These are phyloP conservation scores for Iris macrosiphon DNA, from an alignment of 106 monocot genomes.

Conservation along the genomic window DNA sequence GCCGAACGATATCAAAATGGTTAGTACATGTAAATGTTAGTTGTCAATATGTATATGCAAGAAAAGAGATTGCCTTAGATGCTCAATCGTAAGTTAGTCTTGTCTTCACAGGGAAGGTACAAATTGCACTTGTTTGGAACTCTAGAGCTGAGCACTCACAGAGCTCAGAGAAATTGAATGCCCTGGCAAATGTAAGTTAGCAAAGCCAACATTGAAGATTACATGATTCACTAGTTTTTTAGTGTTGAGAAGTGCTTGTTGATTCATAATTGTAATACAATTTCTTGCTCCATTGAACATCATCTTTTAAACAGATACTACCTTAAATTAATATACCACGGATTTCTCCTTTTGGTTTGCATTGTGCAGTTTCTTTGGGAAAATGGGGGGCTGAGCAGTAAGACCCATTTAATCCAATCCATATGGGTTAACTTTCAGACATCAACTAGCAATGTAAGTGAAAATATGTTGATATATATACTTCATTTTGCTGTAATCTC, in stretches of 20 bases:
- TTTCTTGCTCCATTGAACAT: not conserved
- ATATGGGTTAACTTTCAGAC: slow-evolving; percentile 99
- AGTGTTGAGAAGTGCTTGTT: not conserved
- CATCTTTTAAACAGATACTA: not conserved
- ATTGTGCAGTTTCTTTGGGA: slow-evolving; percentile 97
- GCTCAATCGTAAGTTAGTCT: not conserved
- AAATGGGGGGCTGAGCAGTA: slow-evolving; percentile 56
- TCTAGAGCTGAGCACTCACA: slow-evolving; percentile 72
- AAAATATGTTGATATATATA: too few species aligned
- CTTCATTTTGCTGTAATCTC: too few species aligned
- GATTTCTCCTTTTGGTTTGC: not conserved
- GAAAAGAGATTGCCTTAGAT: not conserved
- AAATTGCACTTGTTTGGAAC: slow-evolving; percentile 94
- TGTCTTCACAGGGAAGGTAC: slow-evolving; percentile 65
- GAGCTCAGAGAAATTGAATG: slow-evolving; percentile 62
- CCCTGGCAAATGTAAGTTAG: slow-evolving; percentile 63
- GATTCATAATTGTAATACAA: not conserved
- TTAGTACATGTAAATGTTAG: slow-evolving; percentile 7
- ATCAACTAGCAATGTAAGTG: slow-evolving; percentile 71
- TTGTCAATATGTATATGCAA: not conserved
- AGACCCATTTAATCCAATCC: slow-evolving; percentile 65
- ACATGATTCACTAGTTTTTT: not conserved
- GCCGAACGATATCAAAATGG: slow-evolving; percentile 70
- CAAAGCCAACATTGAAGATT: not conserved
- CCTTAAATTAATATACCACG: not conserved